Evolutionary conservation across 768 basidiomycete species (phyloP).

Genomic region (Omphalotus guepiniiformis): DNA sequence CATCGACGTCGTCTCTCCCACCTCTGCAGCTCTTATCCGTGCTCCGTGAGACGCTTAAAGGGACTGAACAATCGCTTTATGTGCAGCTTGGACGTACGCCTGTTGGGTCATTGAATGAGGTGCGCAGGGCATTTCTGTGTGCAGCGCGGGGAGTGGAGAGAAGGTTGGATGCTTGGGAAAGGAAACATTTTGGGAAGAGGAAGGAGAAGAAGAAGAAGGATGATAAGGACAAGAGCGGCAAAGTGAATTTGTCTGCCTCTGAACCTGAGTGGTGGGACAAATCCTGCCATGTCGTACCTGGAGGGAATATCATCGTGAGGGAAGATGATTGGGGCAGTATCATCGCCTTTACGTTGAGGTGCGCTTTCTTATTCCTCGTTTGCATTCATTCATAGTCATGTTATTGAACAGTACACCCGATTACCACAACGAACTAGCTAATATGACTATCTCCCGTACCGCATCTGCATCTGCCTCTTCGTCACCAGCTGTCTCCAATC

Average conservation of each 20-base stretch:
- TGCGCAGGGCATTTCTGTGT: slow-evolving; percentile 51
- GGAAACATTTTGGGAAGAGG: slow-evolving; percentile 46
- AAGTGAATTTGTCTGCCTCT: slow-evolving; percentile 19
- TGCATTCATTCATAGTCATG: slow-evolving; percentile 4
- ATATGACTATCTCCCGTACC: slow-evolving; percentile 29
- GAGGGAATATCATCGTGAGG: slow-evolving; percentile 58
- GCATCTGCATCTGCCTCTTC: slow-evolving; percentile 1
- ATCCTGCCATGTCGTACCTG: slow-evolving; percentile 61
- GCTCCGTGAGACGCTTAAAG: slow-evolving; percentile 54
- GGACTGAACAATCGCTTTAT: slow-evolving; percentile 57
- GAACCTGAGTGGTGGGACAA: slow-evolving; percentile 67
- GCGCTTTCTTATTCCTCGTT: slow-evolving; percentile 12
- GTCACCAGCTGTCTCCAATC: slow-evolving; percentile 11
- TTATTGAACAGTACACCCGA: slow-evolving; percentile 46
- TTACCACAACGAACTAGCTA: slow-evolving; percentile 47
- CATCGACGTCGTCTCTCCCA: not conserved
- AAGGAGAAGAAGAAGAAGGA: slow-evolving; percentile 23
- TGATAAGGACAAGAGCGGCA: slow-evolving; percentile 6
- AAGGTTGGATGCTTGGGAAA: slow-evolving; percentile 58
- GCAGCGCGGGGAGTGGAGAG: slow-evolving; percentile 50
- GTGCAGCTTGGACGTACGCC: slow-evolving; percentile 46
- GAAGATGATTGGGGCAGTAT: slow-evolving; percentile 79
- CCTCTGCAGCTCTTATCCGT: slow-evolving; percentile 35
- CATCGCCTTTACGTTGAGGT: slow-evolving; percentile 75
- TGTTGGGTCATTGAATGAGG: slow-evolving; percentile 50